phyloP scores from a whole-genome alignment of 164 flowering plant genomes.

The Litsea cubeba region DNA sequence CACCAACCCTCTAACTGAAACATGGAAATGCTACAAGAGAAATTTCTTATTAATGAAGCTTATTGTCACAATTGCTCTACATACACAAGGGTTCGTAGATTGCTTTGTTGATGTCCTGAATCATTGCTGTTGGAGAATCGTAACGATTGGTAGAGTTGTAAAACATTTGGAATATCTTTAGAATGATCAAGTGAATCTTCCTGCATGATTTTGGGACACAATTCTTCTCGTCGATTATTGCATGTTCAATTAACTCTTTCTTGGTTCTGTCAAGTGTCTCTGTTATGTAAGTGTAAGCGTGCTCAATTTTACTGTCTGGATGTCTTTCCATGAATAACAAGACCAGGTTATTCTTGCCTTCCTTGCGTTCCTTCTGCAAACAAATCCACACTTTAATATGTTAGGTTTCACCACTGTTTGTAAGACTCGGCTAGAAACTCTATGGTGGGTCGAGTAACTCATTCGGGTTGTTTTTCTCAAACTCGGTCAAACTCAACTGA shows the following conservation, averaged over 20 bases:
- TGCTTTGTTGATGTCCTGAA: slow-evolving; percentile 35
- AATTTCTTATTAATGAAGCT: too few species aligned
- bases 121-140: slow-evolving; percentile 27
- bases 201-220: slow-evolving; percentile 16
- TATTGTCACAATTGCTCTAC: not conserved
- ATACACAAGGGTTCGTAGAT: slow-evolving; percentile 15
- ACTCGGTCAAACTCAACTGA: too few species aligned
- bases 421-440: too few species aligned
- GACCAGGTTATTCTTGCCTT: slow-evolving; percentile 36
- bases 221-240: slow-evolving; percentile 21
- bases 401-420: too few species aligned
- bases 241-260: slow-evolving; percentile 29
- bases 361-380: slow-evolving; percentile 36
- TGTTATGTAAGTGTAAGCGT: slow-evolving; percentile 20
- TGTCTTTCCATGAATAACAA: slow-evolving; percentile 27
- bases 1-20: too few species aligned
- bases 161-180: slow-evolving; percentile 41
- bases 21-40: too few species aligned
- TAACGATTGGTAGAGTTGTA: slow-evolving; percentile 29
- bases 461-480: too few species aligned
- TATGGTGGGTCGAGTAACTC: too few species aligned
- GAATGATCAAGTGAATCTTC: slow-evolving; percentile 22
- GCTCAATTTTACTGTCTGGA: slow-evolving; percentile 22
- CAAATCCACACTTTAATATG: not conserved
- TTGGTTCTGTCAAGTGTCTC: slow-evolving; percentile 20